Evolutionary conservation across 345 rosid genomes (phyloP).

Genomic region (Microcos paniculata): DNA sequence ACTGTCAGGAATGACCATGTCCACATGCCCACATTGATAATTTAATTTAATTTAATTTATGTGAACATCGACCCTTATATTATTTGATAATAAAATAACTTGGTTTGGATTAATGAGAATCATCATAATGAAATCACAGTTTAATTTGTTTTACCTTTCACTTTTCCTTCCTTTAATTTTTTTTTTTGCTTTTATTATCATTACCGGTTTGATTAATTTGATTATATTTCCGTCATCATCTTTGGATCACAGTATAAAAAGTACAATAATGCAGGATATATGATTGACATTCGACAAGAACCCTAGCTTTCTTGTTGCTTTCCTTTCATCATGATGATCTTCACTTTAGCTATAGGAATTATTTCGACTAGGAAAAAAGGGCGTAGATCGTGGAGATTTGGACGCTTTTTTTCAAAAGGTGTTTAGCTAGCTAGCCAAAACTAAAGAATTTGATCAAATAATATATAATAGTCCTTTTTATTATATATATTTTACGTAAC

Average conservation of each 20-base stretch:
- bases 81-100: not conserved
- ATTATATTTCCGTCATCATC: not conserved
- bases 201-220: not conserved
- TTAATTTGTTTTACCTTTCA: not conserved
- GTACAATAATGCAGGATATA: not conserved
- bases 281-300: not conserved
- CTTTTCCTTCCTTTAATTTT: not conserved
- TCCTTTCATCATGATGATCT: conserved; percentile 2
- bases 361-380: not conserved
- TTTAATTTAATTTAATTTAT: not conserved
- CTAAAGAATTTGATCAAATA: not conserved
- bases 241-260: not conserved
- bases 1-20: not conserved
- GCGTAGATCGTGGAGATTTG: not conserved
- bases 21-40: no score
- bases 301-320: not conserved
- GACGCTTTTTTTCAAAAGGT: not conserved
- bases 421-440: not conserved
- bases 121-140: not conserved
- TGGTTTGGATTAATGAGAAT: not conserved
- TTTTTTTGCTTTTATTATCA: no score
- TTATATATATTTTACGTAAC: no score
- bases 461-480: no score
- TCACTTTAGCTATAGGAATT: not conserved
- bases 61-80: not conserved